A percentile compares a stretch with the other conserved stretches of the same genome.
These are phyloP conservation scores for Kregervanrija pseudodelftensis DNA, from an alignment of 805 yeast species.

Conservation along the genomic window DNA sequence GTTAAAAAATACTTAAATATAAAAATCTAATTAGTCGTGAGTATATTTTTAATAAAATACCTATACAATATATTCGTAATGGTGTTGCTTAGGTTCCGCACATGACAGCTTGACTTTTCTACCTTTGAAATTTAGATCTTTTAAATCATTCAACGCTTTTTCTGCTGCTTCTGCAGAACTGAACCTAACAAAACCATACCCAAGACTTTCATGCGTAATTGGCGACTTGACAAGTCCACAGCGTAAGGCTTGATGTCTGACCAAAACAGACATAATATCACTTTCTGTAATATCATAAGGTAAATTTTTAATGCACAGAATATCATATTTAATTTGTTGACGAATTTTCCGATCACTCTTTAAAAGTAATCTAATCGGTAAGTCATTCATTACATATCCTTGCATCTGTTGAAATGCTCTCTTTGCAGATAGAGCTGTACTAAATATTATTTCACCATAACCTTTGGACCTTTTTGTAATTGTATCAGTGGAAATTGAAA, in stretches of 20 bases:
- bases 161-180: slow-evolving; percentile 34
- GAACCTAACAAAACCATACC: slow-evolving; percentile 61
- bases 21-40: background rate
- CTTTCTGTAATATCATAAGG: slow-evolving; percentile 21
- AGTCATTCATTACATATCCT: slow-evolving; percentile 23
- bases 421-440: slow-evolving; percentile 14
- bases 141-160: slow-evolving; percentile 37
- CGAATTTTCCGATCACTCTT: slow-evolving; percentile 11
- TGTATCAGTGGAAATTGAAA: slow-evolving; percentile 10
- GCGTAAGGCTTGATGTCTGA: slow-evolving; percentile 22
- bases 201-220: slow-evolving; percentile 27
- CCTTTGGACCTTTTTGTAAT: slow-evolving; percentile 18
- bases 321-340: slow-evolving; percentile 13
- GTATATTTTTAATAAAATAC: background rate
- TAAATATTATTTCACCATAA: slow-evolving; percentile 19
- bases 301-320: slow-evolving; percentile 22
- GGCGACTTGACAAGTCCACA: slow-evolving; percentile 25
- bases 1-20: background rate
- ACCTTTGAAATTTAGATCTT: slow-evolving; percentile 37
- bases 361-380: slow-evolving; percentile 18
- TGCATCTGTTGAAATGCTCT: slow-evolving; percentile 26
- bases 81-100: slow-evolving; percentile 20
- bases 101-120: slow-evolving; percentile 32
- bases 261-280: slow-evolving; percentile 20
- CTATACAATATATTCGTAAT: slow-evolving; percentile 21